Conservation (phyloP, 495 filamentous ascomycete genomes). For the Lasiosphaeria miniovina region DNA sequence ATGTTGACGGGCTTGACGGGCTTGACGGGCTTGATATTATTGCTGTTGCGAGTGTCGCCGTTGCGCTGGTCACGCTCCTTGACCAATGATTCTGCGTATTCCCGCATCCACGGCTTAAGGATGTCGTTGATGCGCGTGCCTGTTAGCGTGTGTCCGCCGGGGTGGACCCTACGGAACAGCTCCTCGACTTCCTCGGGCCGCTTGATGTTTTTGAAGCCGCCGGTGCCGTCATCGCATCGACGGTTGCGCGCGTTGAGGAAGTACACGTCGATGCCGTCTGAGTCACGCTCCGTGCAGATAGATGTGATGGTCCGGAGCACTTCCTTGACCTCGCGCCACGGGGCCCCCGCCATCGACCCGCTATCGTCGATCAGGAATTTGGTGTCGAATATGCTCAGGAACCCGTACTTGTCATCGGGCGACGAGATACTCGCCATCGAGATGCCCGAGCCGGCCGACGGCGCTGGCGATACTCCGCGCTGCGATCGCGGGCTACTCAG, state of each 20-base stretch:
- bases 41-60: constrained; percentile 42
- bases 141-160: constrained; percentile 69
- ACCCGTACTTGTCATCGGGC: constrained; percentile 69
- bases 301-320: constrained; percentile 77
- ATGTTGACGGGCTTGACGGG: constrained; percentile 85
- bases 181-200: constrained; percentile 14
- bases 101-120: constrained; percentile 63
- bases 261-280: constrained; percentile 90
- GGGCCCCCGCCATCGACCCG: constrained; percentile 73
- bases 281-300: constrained; percentile 78
- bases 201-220: constrained; percentile 26
- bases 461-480: constrained; percentile 12
- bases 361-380: constrained; percentile 94
- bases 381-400: constrained; percentile 86
- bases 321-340: constrained; percentile 71
- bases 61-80: constrained; percentile 29
- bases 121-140: constrained; percentile 71
- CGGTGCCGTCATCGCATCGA: constrained; percentile 9
- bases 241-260: constrained; percentile 70
- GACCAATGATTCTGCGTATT: too few relatives aligned
- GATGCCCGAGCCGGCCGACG: constrained; percentile 2
- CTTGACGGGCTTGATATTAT: constrained; percentile 78
- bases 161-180: constrained; percentile 46
- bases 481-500: neutral
- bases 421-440: constrained; percentile 24